Evolutionary conservation across 179 eudicot species (phyloP).

Genomic region (Gypsophila paniculata): DNA sequence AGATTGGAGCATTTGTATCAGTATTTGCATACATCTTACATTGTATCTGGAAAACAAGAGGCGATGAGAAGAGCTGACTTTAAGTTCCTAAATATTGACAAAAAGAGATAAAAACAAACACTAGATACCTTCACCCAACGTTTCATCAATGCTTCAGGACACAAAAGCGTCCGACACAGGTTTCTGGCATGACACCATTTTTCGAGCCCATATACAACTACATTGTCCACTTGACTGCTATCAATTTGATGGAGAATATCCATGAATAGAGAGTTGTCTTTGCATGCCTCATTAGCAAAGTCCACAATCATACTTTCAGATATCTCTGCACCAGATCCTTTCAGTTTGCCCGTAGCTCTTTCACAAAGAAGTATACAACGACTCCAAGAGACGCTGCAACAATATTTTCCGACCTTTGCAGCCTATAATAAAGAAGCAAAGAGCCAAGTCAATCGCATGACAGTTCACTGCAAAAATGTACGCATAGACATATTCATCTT

Average conservation of each 20-base stretch:
- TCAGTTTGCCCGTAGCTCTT: conserved; percentile 34
- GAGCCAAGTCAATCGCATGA: conserved; percentile 2
- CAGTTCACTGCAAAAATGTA: background rate
- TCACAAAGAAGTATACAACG: conserved; percentile 51
- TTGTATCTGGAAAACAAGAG: conserved; percentile 46
- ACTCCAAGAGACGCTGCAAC: conserved; percentile 72
- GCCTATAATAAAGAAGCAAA: conserved; percentile 47
- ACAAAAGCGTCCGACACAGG: conserved; percentile 44
- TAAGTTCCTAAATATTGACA: conserved; percentile 6
- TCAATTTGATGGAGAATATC: conserved; percentile 49
- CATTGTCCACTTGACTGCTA: conserved; percentile 33
- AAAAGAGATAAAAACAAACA: conserved; percentile 10
- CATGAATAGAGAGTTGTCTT: conserved; percentile 49
- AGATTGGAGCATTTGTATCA: conserved; percentile 34
- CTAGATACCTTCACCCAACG: conserved; percentile 77
- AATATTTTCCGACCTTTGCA: conserved; percentile 47
- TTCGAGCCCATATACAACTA: conserved; percentile 42
- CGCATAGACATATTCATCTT: background rate
- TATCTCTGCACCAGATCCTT: conserved; percentile 29
- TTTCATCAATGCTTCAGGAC: conserved; percentile 60
- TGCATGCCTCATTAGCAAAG: conserved; percentile 58
- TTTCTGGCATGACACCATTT: conserved; percentile 65
- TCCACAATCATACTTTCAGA: conserved; percentile 47
- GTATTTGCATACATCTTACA: conserved; percentile 39
- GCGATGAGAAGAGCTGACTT: conserved; percentile 1